A percentile compares a stretch with the other conserved stretches of the same genome.
These are phyloP conservation scores for Cyclotella baltica DNA, from an alignment of 108 stramenopile species.

Conservation along the genomic window DNA sequence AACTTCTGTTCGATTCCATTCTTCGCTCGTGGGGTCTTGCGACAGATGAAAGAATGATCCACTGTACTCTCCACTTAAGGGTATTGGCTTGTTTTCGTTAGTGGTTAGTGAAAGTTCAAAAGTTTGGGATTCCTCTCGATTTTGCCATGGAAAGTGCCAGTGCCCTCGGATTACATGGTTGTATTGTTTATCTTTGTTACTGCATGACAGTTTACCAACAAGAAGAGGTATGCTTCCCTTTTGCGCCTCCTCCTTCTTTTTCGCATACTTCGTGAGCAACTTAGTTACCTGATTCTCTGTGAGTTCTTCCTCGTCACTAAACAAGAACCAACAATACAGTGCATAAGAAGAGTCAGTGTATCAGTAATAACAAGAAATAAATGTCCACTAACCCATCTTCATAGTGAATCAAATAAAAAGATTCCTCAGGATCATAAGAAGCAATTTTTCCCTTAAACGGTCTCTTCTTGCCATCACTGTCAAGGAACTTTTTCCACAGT, in stretches of 20 bases:
- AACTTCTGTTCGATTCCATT: neutral
- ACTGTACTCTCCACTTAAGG: slow-evolving; percentile 1
- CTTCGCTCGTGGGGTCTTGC: neutral
- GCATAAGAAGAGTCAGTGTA: neutral
- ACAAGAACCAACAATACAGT: neutral
- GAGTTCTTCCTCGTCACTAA: slow-evolving; percentile 3
- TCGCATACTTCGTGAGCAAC: neutral
- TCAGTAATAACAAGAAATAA: neutral
- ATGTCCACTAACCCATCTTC: slow-evolving; percentile 12
- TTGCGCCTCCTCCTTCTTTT: neutral
- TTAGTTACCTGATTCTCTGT: neutral
- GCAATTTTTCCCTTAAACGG: neutral
- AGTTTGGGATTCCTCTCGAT: neutral
- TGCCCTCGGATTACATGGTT: neutral
- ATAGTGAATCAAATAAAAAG: neutral
- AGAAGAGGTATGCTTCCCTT: neutral
- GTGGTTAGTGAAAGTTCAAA: neutral
- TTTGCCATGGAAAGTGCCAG: neutral
- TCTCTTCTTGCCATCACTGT: neutral
- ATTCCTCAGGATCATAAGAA: neutral
- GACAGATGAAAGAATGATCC: neutral
- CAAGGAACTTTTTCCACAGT: neutral
- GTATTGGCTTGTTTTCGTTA: neutral
- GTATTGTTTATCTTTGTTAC: neutral
- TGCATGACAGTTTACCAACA: neutral